Percentiles rank a stretch among this genome's conserved stretches.
Conservation (phyloP, 148 eudicot species). For the Bassia scoparia region DNA sequence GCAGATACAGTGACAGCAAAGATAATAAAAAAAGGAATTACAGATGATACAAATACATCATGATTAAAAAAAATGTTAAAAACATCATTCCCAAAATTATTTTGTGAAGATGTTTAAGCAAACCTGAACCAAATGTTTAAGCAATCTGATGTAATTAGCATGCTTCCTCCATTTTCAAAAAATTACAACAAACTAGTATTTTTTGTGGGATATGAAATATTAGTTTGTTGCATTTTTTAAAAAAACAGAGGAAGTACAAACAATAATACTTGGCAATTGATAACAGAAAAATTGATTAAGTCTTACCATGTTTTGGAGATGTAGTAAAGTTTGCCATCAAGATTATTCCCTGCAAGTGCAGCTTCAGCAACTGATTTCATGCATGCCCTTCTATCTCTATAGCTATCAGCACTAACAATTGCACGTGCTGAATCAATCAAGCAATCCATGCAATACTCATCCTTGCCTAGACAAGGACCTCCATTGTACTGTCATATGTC, state of each 20-base stretch:
- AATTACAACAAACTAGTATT: too few species aligned
- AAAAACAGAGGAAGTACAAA: too few species aligned
- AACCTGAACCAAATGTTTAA: too few species aligned
- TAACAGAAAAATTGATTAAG: background rate
- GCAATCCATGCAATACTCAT: constrained; percentile 65
- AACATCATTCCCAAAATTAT: constrained; percentile 1
- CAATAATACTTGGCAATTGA: background rate
- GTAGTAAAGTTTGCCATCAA: constrained; percentile 63
- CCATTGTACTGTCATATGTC: constrained; percentile 55
- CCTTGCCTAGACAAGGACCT: constrained; percentile 68
- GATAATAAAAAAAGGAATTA: background rate
- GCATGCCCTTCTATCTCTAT: constrained; percentile 64
- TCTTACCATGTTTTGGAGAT: constrained; percentile 83
- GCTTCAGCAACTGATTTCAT: constrained; percentile 87
- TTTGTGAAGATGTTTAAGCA: too few species aligned
- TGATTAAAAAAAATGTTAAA: background rate
- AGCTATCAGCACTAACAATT: constrained; percentile 71
- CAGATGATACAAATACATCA: background rate
- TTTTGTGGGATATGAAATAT: too few species aligned
- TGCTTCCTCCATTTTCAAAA: too few species aligned
- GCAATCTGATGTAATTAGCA: too few species aligned
- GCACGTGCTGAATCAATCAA: constrained; percentile 54
- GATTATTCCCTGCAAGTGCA: constrained; percentile 65
- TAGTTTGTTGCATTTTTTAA: too few species aligned
- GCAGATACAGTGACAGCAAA: background rate